Base-by-base conservation (phyloP, 192 early-diverging fungal genomes). In the Coemansia sp. region DNA sequence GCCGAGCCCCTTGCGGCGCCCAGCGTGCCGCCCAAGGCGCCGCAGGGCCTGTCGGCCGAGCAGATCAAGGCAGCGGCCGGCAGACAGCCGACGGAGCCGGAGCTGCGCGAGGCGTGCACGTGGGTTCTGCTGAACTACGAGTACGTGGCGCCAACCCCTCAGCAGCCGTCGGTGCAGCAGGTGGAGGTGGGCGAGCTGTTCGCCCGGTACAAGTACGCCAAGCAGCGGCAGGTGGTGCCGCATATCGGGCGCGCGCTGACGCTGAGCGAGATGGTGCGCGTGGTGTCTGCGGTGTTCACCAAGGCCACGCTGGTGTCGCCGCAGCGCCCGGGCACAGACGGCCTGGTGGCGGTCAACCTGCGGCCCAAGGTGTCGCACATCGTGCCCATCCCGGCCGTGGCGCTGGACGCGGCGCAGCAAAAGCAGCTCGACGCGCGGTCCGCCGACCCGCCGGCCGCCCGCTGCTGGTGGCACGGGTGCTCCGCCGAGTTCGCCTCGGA, bases 41-140 rank as follows among this genome's bases (percentile, higher is more conserved):
- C 40, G 14, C 54, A 44, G 39, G 12, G 19, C 21, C 52, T 25
- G 33, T 18, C 47, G 10, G 43, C 38, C 19, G 23, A 43, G n/a
- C 46, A 61, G 18, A 40, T 40, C n/a, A 44, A 27, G 21, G 47
- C 39, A 24, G 51, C 53, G 0, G 40, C 66, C 9, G 55, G 50
- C 27, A 25, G 48, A 21, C 77, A 63, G 17, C 77, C 77, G 12
- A 73, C 77, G 5, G 77, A 80, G 56, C 71, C 66, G 0, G 77
- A 80, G 61, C 61, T 80, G 54, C 77, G 77, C 19, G 77, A 80
- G 53, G 77, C 77, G 9, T 80, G 77, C 18, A 80, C 77, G 7
- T 80, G 77, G 77, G 77, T 73, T 17, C 57, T 80, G 24, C 63
- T 80, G 11, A 80, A 80, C 67, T 80, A 80, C 42, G 77, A 80